Conservation (phyloP, 2,329 filamentous ascomycete genomes). For the Leptographium lundbergii region DNA sequence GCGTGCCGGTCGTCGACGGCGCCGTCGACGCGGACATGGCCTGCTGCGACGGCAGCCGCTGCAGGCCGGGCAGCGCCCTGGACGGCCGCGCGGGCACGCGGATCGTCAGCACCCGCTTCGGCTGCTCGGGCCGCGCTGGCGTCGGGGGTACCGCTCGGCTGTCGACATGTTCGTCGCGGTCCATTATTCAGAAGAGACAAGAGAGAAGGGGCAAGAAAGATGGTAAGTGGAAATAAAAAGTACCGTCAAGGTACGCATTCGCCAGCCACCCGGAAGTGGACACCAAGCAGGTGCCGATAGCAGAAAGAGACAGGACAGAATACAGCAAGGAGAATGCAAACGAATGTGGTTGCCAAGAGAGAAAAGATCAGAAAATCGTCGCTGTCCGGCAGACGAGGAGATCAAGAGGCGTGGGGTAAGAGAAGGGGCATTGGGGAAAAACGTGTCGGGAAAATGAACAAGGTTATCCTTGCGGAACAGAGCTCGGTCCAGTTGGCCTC, state of each 20-base stretch:
- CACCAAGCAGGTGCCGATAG: background rate
- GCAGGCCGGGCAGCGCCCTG: background rate
- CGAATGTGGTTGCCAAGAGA: background rate
- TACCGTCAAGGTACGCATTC: background rate
- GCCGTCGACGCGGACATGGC: background rate
- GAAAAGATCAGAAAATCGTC: background rate
- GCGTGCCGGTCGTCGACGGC: background rate
- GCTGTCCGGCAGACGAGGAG: background rate
- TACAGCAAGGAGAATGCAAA: background rate
- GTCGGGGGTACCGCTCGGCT: background rate
- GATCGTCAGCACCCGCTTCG: background rate
- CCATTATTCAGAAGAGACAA: background rate
- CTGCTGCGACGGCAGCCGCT: background rate
- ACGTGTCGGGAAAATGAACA: background rate
- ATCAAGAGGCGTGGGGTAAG: background rate
- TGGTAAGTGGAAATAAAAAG: background rate
- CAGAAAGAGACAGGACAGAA: background rate
- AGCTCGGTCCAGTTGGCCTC: background rate
- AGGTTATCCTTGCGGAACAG: background rate
- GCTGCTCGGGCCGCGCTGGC: background rate
- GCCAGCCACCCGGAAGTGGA: background rate
- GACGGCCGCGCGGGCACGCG: background rate
- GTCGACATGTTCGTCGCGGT: background rate
- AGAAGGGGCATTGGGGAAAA: background rate
- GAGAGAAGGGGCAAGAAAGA: background rate